phyloP scores from a whole-genome alignment of 257 asterid species.

The Voacanga thouarsii region DNA sequence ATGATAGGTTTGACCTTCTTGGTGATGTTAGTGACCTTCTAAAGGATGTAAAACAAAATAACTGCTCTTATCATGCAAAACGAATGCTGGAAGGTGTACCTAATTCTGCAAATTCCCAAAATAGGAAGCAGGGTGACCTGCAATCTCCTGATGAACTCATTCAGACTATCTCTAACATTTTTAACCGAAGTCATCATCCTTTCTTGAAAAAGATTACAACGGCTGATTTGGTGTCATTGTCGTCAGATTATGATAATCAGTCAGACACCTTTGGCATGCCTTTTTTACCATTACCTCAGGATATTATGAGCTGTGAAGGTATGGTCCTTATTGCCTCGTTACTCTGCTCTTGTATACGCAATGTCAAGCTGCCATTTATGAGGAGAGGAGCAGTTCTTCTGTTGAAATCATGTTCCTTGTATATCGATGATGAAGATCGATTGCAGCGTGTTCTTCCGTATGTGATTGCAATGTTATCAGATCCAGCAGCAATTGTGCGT shows the following conservation, averaged over 20 bases:
- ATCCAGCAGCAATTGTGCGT: constrained; percentile 97
- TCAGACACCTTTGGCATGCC: constrained; percentile 98
- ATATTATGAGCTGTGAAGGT: constrained; percentile 90
- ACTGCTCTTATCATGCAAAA: constrained; percentile 35
- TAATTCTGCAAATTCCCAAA: constrained; percentile 37
- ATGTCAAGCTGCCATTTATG: constrained; percentile 89
- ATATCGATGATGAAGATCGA: constrained; percentile 91
- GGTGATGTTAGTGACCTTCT: constrained; percentile 67
- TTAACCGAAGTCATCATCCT: constrained; percentile 77
- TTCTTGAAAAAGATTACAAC: constrained; percentile 72
- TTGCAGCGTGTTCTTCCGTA: constrained; percentile 97
- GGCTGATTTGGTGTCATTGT: constrained; percentile 63
- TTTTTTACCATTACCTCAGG: constrained; percentile 78
- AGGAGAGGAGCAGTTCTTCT: constrained; percentile 90
- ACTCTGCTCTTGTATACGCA: constrained; percentile 94
- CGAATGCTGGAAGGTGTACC: constrained; percentile 41
- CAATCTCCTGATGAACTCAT: constrained; percentile 77
- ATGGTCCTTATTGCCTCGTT: constrained; percentile 97
- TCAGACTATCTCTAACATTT: constrained; percentile 64
- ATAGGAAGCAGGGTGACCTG: constrained; percentile 45
- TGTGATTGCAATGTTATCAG: constrained; percentile 90
- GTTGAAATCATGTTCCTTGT: constrained; percentile 87
- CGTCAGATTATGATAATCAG: constrained; percentile 70
- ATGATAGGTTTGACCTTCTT: constrained; percentile 70
- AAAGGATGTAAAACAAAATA: constrained; percentile 66